These are phyloP conservation scores for Vanilla planifolia DNA, from an alignment of 106 monocot genomes.

Conservation along the genomic window DNA sequence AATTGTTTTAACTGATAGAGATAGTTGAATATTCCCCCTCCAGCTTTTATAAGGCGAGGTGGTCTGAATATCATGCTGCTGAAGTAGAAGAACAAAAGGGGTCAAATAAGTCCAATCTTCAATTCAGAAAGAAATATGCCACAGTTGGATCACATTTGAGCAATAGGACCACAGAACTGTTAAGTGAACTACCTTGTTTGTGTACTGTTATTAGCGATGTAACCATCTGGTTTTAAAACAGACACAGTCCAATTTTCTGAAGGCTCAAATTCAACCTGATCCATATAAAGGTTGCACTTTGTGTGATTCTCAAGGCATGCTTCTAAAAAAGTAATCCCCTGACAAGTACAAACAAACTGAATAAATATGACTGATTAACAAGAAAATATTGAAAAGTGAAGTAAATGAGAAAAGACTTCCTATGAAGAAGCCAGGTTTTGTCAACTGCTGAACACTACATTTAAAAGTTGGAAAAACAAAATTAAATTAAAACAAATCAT, in stretches of 20 bases:
- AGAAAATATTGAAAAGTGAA: too few species aligned
- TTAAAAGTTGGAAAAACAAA: too few species aligned
- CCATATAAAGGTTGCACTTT: slow-evolving; percentile 93
- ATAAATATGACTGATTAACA: too few species aligned
- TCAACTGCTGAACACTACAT: too few species aligned
- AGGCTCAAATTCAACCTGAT: slow-evolving; percentile 97
- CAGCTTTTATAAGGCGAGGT: slow-evolving; percentile 74
- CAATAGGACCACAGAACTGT: not conserved
- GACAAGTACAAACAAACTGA: slow-evolving; percentile 15
- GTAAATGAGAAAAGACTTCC: too few species aligned
- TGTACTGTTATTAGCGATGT: slow-evolving; percentile 28
- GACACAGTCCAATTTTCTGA: slow-evolving; percentile 64
- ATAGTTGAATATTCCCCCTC: slow-evolving; percentile 93
- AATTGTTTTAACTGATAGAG: slow-evolving; percentile 61
- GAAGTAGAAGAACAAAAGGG: not conserved
- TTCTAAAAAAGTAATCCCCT: slow-evolving; percentile 90
- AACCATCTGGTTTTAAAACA: slow-evolving; percentile 65
- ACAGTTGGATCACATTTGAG: not conserved
- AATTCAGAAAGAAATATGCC: not conserved
- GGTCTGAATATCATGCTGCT: slow-evolving; percentile 59
- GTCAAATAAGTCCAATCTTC: not conserved
- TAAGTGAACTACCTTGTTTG: slow-evolving; percentile 37
- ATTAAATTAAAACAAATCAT: too few species aligned
- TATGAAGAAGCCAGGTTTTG: too few species aligned
- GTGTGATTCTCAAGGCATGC: slow-evolving; percentile 99